Evolutionary conservation across 768 basidiomycete species (phyloP).

Genomic region (Mycena latifolia): DNA sequence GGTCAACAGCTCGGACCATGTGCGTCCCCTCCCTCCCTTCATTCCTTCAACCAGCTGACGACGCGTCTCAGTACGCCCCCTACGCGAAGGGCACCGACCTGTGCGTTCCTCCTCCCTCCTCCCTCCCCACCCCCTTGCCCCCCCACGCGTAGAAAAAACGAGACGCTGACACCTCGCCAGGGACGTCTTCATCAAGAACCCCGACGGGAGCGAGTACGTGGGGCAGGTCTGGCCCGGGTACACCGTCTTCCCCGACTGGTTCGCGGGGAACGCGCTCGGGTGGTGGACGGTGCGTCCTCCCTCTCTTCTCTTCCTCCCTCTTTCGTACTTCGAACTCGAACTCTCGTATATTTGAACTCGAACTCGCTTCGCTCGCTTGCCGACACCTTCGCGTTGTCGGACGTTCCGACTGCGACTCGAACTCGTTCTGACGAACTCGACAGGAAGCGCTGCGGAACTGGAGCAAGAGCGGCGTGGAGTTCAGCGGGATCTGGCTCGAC

Average conservation of each 20-base stretch:
- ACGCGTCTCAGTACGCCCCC: conserved; percentile 66
- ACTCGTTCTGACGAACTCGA: too few species aligned
- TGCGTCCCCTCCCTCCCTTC: conserved; percentile 49
- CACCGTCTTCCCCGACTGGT: conserved; percentile 78
- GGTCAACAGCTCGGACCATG: conserved; percentile 71
- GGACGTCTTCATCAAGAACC: conserved; percentile 81
- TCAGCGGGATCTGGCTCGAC: conserved; percentile 71
- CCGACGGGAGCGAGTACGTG: conserved; percentile 77
- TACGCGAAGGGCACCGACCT: conserved; percentile 72
- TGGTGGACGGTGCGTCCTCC: too few species aligned
- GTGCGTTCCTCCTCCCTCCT: conserved; percentile 48
- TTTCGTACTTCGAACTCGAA: too few species aligned
- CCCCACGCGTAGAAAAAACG: too few species aligned
- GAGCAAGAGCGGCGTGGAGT: conserved; percentile 65
- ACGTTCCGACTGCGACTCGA: too few species aligned
- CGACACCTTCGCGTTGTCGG: too few species aligned
- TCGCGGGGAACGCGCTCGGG: conserved; percentile 59
- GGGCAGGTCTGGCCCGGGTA: conserved; percentile 87
- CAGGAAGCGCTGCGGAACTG: conserved; percentile 71
- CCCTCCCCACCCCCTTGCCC: too few species aligned
- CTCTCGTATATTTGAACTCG: too few species aligned
- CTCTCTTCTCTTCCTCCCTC: too few species aligned
- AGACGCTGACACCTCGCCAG: too few species aligned
- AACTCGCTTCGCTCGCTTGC: too few species aligned
- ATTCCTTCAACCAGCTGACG: too few species aligned